Evolutionary conservation across 345 rosid species (phyloP).

Genomic region (Eucalyptus pauciflora): DNA sequence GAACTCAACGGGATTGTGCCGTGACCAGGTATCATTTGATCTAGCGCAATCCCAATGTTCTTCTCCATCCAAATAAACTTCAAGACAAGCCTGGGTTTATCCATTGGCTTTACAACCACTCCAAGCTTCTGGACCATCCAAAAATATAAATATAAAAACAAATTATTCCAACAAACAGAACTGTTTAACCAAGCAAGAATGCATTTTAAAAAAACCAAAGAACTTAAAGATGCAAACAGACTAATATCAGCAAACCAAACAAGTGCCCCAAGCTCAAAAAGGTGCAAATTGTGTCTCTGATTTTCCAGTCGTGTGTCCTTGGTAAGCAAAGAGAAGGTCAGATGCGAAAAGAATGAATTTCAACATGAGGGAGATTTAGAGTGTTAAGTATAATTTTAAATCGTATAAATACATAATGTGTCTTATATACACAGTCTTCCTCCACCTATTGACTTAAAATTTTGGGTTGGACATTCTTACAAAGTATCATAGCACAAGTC

Average conservation of each 20-base stretch:
- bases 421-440: not conserved
- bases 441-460: not conserved
- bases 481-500: not conserved
- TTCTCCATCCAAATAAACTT: slow-evolving; percentile 91
- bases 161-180: not conserved
- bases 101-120: slow-evolving; percentile 68
- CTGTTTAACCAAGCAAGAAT: not conserved
- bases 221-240: not conserved
- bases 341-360: not conserved
- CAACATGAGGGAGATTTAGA: not conserved
- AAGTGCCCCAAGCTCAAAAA: not conserved
- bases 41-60: slow-evolving; percentile 65
- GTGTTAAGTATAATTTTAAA: not conserved
- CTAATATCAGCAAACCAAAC: not conserved
- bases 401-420: not conserved
- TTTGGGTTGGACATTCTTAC: not conserved
- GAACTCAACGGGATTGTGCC: slow-evolving; percentile 79
- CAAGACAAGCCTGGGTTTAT: slow-evolving; percentile 63
- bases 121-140: slow-evolving; percentile 37
- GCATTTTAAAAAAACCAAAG: not conserved
- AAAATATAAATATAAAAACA: not conserved
- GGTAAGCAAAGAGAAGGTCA: not conserved
- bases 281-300: not conserved
- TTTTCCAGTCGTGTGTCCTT: not conserved
- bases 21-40: slow-evolving; percentile 59